Percentiles rank a stretch among this genome's conserved stretches.
These are phyloP conservation scores for Tricholomella constricta DNA, from an alignment of 768 basidiomycete genomes.

Conservation along the genomic window DNA sequence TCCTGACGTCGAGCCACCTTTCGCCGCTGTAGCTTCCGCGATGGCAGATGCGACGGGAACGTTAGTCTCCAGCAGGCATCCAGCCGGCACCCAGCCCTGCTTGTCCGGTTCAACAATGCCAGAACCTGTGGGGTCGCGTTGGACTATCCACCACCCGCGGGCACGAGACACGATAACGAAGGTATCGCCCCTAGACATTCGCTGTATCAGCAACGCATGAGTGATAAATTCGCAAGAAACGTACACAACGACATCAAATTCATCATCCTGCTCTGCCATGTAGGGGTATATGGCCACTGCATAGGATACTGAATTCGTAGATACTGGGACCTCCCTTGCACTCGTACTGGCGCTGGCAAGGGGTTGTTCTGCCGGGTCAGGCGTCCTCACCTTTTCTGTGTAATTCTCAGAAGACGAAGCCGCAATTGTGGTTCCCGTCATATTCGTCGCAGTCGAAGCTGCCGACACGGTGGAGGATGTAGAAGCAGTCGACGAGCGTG, in stretches of 20 bases:
- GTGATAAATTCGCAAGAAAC: background rate
- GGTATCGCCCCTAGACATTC: constrained; percentile 72
- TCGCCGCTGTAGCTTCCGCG: constrained; percentile 74
- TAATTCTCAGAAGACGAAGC: constrained; percentile 30
- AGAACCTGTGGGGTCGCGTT: constrained; percentile 86
- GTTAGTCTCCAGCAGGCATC: constrained; percentile 91
- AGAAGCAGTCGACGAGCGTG: constrained; percentile 26
- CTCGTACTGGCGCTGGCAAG: constrained; percentile 20
- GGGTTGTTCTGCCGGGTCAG: constrained; percentile 19
- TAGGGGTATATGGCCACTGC: constrained; percentile 99
- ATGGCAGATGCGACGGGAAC: constrained; percentile 89
- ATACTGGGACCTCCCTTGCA: constrained; percentile 44
- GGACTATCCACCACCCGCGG: constrained; percentile 99
- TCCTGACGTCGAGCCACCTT: constrained; percentile 41
- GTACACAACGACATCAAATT: constrained; percentile 96
- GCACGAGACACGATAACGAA: constrained; percentile 92
- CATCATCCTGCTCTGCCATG: constrained; percentile 97
- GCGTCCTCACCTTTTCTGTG: constrained; percentile 18
- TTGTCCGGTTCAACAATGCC: constrained; percentile 81
- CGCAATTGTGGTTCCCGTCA: constrained; percentile 31
- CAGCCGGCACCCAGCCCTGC: constrained; percentile 98
- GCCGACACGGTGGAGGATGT: constrained; percentile 11
- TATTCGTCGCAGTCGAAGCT: constrained; percentile 32
- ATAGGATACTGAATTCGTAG: constrained; percentile 74
- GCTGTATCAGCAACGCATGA: constrained; percentile 11